Base-by-base conservation (phyloP, 2,329 filamentous ascomycete genomes). In the Endocalyx cinctus region DNA sequence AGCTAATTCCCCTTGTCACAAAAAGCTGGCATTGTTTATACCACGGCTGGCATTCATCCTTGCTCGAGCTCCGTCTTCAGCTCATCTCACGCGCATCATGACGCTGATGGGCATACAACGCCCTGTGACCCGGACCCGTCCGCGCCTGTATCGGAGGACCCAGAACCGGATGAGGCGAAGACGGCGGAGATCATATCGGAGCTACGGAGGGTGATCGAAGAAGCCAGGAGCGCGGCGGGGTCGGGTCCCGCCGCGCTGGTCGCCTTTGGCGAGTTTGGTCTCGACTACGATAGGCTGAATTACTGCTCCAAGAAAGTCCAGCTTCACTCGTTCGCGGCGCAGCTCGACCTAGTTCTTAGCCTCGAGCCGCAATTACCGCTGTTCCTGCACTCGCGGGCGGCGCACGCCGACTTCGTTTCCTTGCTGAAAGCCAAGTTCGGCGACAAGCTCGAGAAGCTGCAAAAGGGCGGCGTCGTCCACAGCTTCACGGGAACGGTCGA, bases 281-380 rank as follows among this genome's bases (percentile, higher is more conserved):
- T 98, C 4, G 92, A 98, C 63, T 98, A 97, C 56, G 92, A 98
- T 63, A 79, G 92, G 2, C 67, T 98, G 22, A 84, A 87, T 50
- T 82, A 89, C 51, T 88, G 85, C 52, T 77, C 82, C 25, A 85
- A 82, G 51, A 79, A 82, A 16, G 75, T 82, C 12, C 92, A 98
- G 60, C 68, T 89, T 18, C 82, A 87, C 53, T 88, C 87, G 39
- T 98, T 98, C 57, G 78, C 81, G 26, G 74, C 76, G 6, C 92
- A 98, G 58, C 74, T 97, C 4, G 75, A 83, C 37, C 69, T 97
- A 4, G 88, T 86, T 0, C 75, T 84, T 5, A 74, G 63, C 3
- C 58, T 76, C n/a, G 42, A 79, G 29, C 73, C 90, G 4, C 84
- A 87, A 46, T 67, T 95, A 12, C 92, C 92, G 0, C 72, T 98